Evolutionary conservation across 2,329 filamentous ascomycete species (phyloP), one percentile per base, ranked within the genome.

Genomic region (Diaporthe sp.): DNA sequence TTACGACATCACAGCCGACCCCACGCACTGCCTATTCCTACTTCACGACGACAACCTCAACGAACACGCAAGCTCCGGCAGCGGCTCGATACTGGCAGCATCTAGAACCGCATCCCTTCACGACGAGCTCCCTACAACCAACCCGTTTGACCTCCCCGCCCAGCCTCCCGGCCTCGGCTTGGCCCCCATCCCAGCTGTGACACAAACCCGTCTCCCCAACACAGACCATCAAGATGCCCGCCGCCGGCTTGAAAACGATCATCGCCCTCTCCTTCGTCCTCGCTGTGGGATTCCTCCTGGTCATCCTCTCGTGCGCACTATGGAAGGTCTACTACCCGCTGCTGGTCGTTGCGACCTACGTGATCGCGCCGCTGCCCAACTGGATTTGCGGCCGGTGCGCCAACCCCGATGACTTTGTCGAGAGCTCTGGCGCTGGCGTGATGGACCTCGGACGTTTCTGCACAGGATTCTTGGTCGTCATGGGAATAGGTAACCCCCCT

Each of bases 201-300:
- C 46, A 65, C n/a, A 62, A 53, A 62, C 59, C 22, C 19, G 42
- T 57, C 73, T 53, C 61, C 69, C 42, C 79, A 77, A 25, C 13
- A 2, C 31, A 42, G 28, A 58, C 53, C 9, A n/a, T 25, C 86
- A 88, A 81, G 78, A 91, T 92, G 90, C 85, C 89, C 87, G 91
- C 94, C 88, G 95, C 97, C 81, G 97, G 97, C 84, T 93, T 99
- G 82, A 98, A 98, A 88, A 99, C 97, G 80, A 99, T 99, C 87
- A 99, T 99, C 86, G 95, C 95, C 79, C 94, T 99, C 80, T 98
- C 97, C 83, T 99, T 99, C 87, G 97, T 99, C 84, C 95, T 99
- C 79, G 97, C 97, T 80, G 97, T 99, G 81, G 97, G 97, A 81
- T 99, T 99, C 88, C 94, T 99, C 81, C 95, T 99, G 80, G 97